Base-by-base conservation (phyloP, 169 alveolate species). In the Plasmodium chabaudi region DNA sequence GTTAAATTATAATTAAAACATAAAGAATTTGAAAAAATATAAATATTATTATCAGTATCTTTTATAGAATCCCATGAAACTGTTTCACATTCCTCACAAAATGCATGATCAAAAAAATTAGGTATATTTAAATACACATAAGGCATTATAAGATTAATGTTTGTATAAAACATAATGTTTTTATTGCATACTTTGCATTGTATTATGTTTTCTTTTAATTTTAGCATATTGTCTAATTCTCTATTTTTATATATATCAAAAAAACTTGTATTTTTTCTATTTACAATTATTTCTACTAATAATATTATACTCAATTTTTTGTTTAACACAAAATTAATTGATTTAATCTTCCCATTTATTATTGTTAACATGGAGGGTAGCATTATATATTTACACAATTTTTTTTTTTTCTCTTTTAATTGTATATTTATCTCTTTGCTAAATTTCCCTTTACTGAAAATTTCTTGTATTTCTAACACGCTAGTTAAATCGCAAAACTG, bases 41-140 rank as follows among this genome's bases (percentile, higher is more conserved):
- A 63, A n/a, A 77, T 77, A 25, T 47, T 77, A 9, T 69, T 34
- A 42, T 65, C 70, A 15, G 42, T 56, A 64, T 77, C 63, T n/a
- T 64, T 77, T 51, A 77, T 13, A 53, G 34, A 23, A 49, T 77
- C 88, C 63, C 51, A 77, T n/a, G 74, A 42, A 39, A 77, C 46
- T 17, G 77, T 46, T 9, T 67, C 65, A 12, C 88, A 77, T 77
- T 77, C 88, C 49, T 77, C 88, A 44, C 88, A 77, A 77, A 77
- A 77, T 39, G 88, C 88, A 21, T 77, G 68, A 6, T 77, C 88
- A 39, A 77, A 63, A 51, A 77, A 77, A 64, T 77, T 56, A 23
- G 71, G 19, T 55, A 57, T 77, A 21, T 64, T 61, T 57, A 77
- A 27, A 68, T 64, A 63, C 47, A 63, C 7, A 12, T 77, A 60